A percentile compares a stretch with the other conserved stretches of the same genome.
Evolutionary conservation across 768 basidiomycete species (phyloP).

Genomic region (Phylloporus sp.): DNA sequence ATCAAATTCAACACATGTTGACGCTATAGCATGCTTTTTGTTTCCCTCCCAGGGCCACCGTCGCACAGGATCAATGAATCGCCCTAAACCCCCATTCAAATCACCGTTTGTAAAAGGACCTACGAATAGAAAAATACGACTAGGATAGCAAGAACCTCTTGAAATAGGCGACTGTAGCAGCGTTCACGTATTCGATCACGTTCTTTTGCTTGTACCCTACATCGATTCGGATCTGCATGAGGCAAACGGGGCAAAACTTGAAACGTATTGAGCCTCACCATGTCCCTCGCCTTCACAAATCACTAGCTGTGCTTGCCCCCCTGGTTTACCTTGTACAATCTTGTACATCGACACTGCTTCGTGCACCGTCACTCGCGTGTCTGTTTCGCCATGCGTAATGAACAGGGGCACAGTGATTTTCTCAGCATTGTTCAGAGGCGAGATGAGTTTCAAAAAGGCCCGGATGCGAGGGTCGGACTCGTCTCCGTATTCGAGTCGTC

Average conservation of each 20-base stretch:
- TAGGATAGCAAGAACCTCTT: slow-evolving; percentile 32
- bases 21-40: not conserved
- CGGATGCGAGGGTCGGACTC: slow-evolving; percentile 36
- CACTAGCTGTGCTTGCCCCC: slow-evolving; percentile 34
- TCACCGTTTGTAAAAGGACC: not conserved
- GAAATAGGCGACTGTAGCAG: slow-evolving; percentile 36
- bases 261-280: slow-evolving; percentile 26
- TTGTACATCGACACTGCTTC: slow-evolving; percentile 39
- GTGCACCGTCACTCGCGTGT: slow-evolving; percentile 37
- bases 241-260: not conserved
- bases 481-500: slow-evolving; percentile 41
- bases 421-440: slow-evolving; percentile 37
- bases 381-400: slow-evolving; percentile 42
- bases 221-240: slow-evolving; percentile 1
- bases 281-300: slow-evolving; percentile 42
- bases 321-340: slow-evolving; percentile 22
- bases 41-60: not conserved
- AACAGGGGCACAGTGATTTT: slow-evolving; percentile 36
- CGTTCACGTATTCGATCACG: slow-evolving; percentile 41
- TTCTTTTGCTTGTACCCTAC: slow-evolving; percentile 42
- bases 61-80: not conserved
- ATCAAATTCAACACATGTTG: not conserved
- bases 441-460: slow-evolving; percentile 37
- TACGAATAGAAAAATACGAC: slow-evolving; percentile 2
- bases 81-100: not conserved